phyloP scores from a whole-genome alignment of 495 filamentous ascomycete genomes.

The Cercophora samala region DNA sequence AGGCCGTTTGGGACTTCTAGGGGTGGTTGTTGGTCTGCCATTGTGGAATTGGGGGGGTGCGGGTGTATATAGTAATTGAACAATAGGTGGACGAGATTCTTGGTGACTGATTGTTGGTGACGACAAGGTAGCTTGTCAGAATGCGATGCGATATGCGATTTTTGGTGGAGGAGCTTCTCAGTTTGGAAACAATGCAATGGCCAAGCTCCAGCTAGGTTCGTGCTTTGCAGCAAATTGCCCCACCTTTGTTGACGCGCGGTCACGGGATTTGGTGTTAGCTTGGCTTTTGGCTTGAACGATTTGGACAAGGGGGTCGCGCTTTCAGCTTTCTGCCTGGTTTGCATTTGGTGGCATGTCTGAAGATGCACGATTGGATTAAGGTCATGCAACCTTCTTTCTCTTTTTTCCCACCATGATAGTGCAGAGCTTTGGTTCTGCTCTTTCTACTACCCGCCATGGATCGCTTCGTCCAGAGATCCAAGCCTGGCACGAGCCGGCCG shows the following conservation, averaged over 20 bases:
- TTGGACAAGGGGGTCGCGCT: not conserved
- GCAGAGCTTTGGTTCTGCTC: not conserved
- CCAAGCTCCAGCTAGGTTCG: not conserved
- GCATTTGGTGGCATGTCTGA: not conserved
- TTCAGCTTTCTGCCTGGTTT: not conserved
- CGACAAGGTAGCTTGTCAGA: not conserved
- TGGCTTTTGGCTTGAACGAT: not conserved
- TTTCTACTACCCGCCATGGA: conserved; percentile 23
- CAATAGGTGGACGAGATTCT: too few species aligned
- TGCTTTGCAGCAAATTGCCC: not conserved
- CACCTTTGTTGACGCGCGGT: conserved; percentile 20
- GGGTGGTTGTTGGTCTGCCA: not conserved
- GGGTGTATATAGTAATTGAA: not conserved
- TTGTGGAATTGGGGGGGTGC: not conserved
- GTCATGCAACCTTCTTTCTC: not conserved
- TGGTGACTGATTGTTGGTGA: not conserved
- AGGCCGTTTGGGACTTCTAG: not conserved
- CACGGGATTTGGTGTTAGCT: conserved; percentile 31
- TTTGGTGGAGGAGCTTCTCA: not conserved
- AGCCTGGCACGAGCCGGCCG: not conserved
- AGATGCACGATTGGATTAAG: not conserved
- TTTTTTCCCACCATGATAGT: not conserved
- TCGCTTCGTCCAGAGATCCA: conserved; percentile 30
- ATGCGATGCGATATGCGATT: not conserved
- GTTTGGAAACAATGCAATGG: not conserved